Percentiles rank a stretch among this genome's conserved stretches.
phyloP scores from a whole-genome alignment of 2,329 filamentous ascomycete genomes.

The Aspergillus clavatus region DNA sequence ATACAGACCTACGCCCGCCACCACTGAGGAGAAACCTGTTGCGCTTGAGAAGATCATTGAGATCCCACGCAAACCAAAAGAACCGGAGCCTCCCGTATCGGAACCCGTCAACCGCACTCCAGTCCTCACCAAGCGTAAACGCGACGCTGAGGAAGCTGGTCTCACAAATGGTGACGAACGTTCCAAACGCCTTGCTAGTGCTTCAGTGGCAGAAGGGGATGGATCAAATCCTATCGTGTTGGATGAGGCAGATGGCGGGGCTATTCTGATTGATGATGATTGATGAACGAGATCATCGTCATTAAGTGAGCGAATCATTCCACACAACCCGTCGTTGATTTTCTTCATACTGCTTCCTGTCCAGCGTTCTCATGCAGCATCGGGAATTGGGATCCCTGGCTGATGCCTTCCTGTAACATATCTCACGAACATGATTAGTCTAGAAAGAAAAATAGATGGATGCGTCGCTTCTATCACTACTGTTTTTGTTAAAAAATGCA shows the following conservation, averaged over 20 bases:
- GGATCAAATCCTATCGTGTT: slow-evolving; percentile 38
- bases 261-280: slow-evolving; percentile 62
- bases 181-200: slow-evolving; percentile 35
- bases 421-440: slow-evolving; percentile 8
- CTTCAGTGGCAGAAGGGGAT: slow-evolving; percentile 40
- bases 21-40: slow-evolving; percentile 39
- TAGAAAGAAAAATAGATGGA: slow-evolving; percentile 7
- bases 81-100: slow-evolving; percentile 24
- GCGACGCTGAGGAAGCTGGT: slow-evolving; percentile 40
- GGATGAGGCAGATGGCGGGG: slow-evolving; percentile 51
- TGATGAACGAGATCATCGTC: neutral
- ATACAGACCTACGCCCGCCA: slow-evolving; percentile 24
- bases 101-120: slow-evolving; percentile 26
- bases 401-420: slow-evolving; percentile 16
- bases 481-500: neutral
- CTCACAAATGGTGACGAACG: slow-evolving; percentile 37
- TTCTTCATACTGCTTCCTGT: neutral
- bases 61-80: slow-evolving; percentile 46
- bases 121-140: slow-evolving; percentile 40
- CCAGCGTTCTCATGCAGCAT: neutral
- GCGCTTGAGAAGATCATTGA: slow-evolving; percentile 37
- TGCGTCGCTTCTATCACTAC: neutral
- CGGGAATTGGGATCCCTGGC: neutral
- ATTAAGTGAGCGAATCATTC: neutral
- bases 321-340: neutral